Evolutionary conservation across 2,329 filamentous ascomycete species (phyloP).

Genomic region (Talaromyces sp.): DNA sequence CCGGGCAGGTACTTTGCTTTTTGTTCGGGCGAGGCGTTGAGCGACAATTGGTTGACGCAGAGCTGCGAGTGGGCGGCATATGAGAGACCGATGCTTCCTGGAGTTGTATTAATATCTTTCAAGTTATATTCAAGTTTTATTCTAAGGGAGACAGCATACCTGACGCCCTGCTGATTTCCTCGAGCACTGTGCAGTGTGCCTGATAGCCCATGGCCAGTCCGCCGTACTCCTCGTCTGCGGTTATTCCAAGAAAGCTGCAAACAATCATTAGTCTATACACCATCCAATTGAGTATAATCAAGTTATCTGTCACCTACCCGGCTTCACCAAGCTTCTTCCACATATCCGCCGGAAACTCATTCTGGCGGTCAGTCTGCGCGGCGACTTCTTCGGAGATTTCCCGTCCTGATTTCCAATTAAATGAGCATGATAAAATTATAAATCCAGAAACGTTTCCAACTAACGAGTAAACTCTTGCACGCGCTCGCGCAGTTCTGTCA

Average conservation of each 20-base stretch:
- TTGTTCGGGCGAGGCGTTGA: slow-evolving; percentile 77
- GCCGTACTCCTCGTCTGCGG: slow-evolving; percentile 86
- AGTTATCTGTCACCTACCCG: slow-evolving; percentile 42
- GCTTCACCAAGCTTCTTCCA: slow-evolving; percentile 92
- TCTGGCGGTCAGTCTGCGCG: slow-evolving; percentile 73
- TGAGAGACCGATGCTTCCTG: slow-evolving; percentile 61
- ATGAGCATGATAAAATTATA: background rate
- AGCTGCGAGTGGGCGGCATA: slow-evolving; percentile 96
- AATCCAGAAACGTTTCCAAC: slow-evolving; percentile 5
- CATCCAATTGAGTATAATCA: background rate
- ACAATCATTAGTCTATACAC: background rate
- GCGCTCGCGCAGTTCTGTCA: slow-evolving; percentile 74
- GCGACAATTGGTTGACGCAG: slow-evolving; percentile 91
- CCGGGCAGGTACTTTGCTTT: slow-evolving; percentile 76
- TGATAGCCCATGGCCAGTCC: slow-evolving; percentile 92
- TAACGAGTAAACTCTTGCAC: slow-evolving; percentile 78
- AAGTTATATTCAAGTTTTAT: background rate
- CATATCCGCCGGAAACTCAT: slow-evolving; percentile 85
- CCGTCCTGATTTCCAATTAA: slow-evolving; percentile 50
- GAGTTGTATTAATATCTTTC: background rate
- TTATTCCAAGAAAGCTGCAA: slow-evolving; percentile 80
- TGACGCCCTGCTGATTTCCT: slow-evolving; percentile 85
- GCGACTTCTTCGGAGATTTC: slow-evolving; percentile 84
- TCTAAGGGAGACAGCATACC: slow-evolving; percentile 37
- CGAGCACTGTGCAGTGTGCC: slow-evolving; percentile 91